A percentile compares a stretch with the other conserved stretches of the same genome.
phyloP scores from a whole-genome alignment of 2,329 filamentous ascomycete genomes.

The Penicillium janthinellum region DNA sequence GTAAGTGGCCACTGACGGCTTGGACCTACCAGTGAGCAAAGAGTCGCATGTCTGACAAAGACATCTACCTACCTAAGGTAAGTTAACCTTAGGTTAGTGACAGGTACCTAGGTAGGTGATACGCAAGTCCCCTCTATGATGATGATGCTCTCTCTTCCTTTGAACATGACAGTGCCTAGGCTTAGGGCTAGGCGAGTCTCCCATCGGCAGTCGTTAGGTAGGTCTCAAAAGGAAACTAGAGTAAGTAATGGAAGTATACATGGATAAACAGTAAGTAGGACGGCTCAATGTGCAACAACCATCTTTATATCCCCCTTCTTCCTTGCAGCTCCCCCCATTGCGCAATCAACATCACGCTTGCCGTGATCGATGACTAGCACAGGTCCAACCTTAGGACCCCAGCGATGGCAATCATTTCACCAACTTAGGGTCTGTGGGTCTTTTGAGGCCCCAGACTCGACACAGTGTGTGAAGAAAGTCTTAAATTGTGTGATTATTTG shows the following conservation, averaged over 20 bases:
- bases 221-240: no score
- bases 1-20: no score
- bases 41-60: no score
- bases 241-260: no score
- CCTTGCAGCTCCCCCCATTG: slow-evolving; percentile 7
- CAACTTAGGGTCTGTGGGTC: background rate
- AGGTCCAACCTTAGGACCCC: background rate
- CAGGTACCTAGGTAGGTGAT: no score
- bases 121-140: no score
- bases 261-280: background rate
- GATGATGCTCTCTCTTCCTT: no score
- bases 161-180: no score
- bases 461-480: background rate
- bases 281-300: background rate
- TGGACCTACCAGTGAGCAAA: background rate
- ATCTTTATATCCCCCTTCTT: background rate
- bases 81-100: no score
- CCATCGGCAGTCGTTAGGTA: no score
- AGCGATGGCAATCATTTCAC: background rate
- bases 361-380: slow-evolving; percentile 11
- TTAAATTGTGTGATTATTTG: background rate
- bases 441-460: background rate
- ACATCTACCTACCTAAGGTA: no score
- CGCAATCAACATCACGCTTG: slow-evolving; percentile 12
- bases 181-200: no score